A percentile compares a stretch with the other conserved stretches of the same genome.
Evolutionary conservation across 768 basidiomycete species (phyloP).

Genomic region (Clitopilus passeckerianus): DNA sequence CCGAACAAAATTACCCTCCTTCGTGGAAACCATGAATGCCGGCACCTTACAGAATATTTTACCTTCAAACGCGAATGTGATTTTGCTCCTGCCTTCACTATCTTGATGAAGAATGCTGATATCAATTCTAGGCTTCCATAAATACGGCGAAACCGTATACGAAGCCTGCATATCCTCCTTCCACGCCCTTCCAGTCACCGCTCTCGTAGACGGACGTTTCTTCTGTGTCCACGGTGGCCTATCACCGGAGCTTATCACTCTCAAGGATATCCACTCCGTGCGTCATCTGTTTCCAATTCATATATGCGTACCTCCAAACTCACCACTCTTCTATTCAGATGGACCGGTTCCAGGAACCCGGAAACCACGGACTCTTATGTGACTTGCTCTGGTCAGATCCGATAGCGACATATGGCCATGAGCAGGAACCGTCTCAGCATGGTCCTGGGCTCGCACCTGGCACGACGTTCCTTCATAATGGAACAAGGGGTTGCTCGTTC

Average conservation of each 20-base stretch:
- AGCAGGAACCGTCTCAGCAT: constrained; percentile 49
- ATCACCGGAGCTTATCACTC: constrained; percentile 75
- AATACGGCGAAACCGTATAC: constrained; percentile 82
- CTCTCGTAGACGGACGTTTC: constrained; percentile 91
- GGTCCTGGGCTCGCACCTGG: constrained; percentile 52
- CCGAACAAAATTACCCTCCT: constrained; percentile 80
- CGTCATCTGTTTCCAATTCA: constrained; percentile 14
- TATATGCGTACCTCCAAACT: background rate
- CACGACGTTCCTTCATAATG: constrained; percentile 72
- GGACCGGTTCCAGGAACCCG: constrained; percentile 91
- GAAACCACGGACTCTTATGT: constrained; percentile 85
- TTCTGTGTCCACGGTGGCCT: constrained; percentile 98
- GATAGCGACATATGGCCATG: constrained; percentile 81
- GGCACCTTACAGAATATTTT: constrained; percentile 95
- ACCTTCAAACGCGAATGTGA: constrained; percentile 97
- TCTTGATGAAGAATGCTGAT: background rate
- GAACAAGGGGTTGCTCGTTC: constrained; percentile 85
- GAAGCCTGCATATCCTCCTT: constrained; percentile 92
- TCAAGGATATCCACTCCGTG: constrained; percentile 71
- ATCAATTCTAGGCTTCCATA: constrained; percentile 66
- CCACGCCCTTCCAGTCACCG: constrained; percentile 84
- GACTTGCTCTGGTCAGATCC: constrained; percentile 98
- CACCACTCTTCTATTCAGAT: constrained; percentile 45
- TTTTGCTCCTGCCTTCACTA: constrained; percentile 16
- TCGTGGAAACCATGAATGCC: constrained; percentile 96